Base-by-base conservation (phyloP, 2,329 filamentous ascomycete species). In the Aplosporella prunicola region DNA sequence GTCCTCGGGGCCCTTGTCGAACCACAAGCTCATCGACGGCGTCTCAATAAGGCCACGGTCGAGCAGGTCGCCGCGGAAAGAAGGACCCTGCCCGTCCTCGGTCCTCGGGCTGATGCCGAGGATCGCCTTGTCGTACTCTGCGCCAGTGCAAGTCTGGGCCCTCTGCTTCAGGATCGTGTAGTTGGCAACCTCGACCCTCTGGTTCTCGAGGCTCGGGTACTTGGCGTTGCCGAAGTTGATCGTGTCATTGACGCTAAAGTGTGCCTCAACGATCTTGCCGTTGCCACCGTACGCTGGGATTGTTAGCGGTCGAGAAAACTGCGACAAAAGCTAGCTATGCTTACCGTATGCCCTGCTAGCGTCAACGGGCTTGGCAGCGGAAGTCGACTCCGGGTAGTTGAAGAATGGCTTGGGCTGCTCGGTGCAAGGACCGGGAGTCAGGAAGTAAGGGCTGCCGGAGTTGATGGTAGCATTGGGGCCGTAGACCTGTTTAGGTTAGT, bases 11-110 rank as follows among this genome's bases (percentile, higher is more conserved):
- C 49, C 43, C 33, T 50, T 44, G 36, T 60, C 53, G 42, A 60
- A 58, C 56, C 57, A 61, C 47, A 59, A 51, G 46, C 55, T 48
- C 6, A 58, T 54, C 14, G 50, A 43, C 15, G 49, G 48, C 5
- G 42, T 45, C 8, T 25, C 35, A 28, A 58, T 53, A 14, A 39
- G 32, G 2, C 54, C 54, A 5, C 43, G 36, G 18, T 55, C 43
- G 9, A 53, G 51, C 2, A 60, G 51, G 30, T 57, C 48, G 31
- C 56, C 50, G 20, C 58, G 50, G 37, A 60, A 46, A 4, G 48
- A 48, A 0, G 58, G 56, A 3, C 52, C 51, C 2, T 44, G 34
- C 3, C 45, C 52, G 18, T 22, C 31, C 30, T 43, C 44, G 20
- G 47, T 47, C 37, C 47, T 52, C 5, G 51, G 47, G 9, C 55